These are phyloP conservation scores for Chrysoporthe cubensis DNA, from an alignment of 2,329 filamentous ascomycete genomes.

Conservation along the genomic window DNA sequence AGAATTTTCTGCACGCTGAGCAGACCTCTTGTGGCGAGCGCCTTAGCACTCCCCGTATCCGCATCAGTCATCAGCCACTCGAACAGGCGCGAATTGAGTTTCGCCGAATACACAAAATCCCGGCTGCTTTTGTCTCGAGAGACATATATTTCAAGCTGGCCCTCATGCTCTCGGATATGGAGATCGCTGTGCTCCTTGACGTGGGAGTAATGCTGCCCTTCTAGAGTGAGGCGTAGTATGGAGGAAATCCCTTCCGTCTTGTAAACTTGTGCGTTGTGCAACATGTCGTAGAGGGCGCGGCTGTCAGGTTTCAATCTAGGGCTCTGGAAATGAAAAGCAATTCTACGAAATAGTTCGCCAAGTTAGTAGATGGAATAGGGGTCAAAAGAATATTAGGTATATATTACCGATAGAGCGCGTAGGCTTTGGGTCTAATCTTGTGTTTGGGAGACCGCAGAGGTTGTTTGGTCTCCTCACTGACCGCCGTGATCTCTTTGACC, in stretches of 20 bases:
- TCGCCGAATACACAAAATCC: conserved; percentile 35
- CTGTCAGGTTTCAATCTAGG: conserved; percentile 27
- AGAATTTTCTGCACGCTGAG: conserved; percentile 5
- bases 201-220: conserved; percentile 26
- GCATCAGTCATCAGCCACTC: conserved; percentile 43
- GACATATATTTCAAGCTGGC: conserved; percentile 38
- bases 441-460: conserved; percentile 32
- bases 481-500: conserved; percentile 41
- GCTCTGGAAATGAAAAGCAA: conserved; percentile 36
- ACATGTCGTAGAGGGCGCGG: conserved; percentile 32
- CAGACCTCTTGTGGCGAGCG: conserved; percentile 18
- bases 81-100: conserved; percentile 36
- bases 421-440: conserved; percentile 35
- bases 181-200: conserved; percentile 32
- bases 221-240: conserved; percentile 36
- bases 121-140: conserved; percentile 36
- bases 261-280: conserved; percentile 33
- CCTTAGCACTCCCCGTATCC: conserved; percentile 19
- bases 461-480: conserved; percentile 26
- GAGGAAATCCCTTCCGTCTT: conserved; percentile 40
- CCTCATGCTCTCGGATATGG: conserved; percentile 37
- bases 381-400: background rate
- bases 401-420: conserved; percentile 41
- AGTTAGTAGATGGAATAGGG: background rate
- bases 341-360: conserved; percentile 28